phyloP scores from a whole-genome alignment of 1,284 basidiomycete genomes.

The Waitea zeae region DNA sequence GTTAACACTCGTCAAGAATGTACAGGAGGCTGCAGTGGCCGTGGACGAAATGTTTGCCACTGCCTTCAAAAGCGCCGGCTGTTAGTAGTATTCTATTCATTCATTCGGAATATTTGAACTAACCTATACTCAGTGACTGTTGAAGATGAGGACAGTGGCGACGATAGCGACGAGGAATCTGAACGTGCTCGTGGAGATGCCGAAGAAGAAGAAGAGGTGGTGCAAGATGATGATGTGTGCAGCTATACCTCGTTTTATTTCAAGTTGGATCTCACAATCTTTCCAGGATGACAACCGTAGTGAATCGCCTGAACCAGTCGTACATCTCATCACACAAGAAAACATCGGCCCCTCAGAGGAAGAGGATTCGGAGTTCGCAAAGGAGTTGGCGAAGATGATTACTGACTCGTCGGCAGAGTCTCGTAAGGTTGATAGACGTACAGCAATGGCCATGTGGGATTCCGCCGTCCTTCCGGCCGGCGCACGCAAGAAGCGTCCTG shows the following conservation, averaged over 20 bases:
- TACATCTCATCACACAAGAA: conserved; percentile 45
- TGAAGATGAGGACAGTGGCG: conserved; percentile 52
- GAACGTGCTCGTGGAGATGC: conserved; percentile 36
- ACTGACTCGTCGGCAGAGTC: conserved; percentile 72
- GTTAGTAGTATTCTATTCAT: conserved; percentile 17
- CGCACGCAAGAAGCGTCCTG: conserved; percentile 35
- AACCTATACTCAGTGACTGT: conserved; percentile 15
- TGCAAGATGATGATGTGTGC: conserved; percentile 15
- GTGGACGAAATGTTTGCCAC: conserved; percentile 80
- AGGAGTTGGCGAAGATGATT: conserved; percentile 91
- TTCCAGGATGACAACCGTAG: conserved; percentile 26
- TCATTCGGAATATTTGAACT: conserved; percentile 3
- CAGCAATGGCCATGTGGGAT: conserved; percentile 72
- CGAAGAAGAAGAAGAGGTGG: conserved; percentile 36
- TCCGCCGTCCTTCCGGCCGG: conserved; percentile 59
- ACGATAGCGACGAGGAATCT: conserved; percentile 34
- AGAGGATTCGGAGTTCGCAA: conserved; percentile 85
- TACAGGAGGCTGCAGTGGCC: conserved; percentile 72
- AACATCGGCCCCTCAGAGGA: conserved; percentile 66
- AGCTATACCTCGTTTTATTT: not conserved
- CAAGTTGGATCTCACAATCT: conserved; percentile 5
- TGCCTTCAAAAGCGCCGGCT: conserved; percentile 38
- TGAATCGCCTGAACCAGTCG: conserved; percentile 63
- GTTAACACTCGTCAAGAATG: conserved; percentile 44
- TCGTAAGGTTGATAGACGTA: conserved; percentile 73